Percentiles rank a stretch among this genome's conserved stretches.
These are phyloP conservation scores for Kokia cookei DNA, from an alignment of 441 rosid genomes.

Conservation along the genomic window DNA sequence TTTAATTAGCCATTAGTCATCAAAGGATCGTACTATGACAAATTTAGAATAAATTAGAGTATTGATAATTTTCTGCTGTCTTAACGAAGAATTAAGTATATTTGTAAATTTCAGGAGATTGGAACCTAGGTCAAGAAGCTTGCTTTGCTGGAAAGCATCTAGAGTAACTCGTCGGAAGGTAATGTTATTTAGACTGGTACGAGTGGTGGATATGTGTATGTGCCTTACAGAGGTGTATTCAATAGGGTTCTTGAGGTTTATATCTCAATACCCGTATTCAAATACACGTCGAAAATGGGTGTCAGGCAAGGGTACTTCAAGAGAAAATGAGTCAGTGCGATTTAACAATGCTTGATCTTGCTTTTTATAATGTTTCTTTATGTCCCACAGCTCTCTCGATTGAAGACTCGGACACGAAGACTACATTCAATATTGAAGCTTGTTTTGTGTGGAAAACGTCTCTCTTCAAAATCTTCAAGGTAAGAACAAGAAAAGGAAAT, in stretches of 20 bases:
- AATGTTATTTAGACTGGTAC: constrained; percentile 1
- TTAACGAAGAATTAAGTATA: not conserved
- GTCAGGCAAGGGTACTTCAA: no score
- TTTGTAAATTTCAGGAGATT: constrained; percentile 60
- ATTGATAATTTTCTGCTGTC: not conserved
- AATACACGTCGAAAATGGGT: no score
- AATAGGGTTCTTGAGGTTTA: no score
- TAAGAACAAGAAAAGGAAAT: constrained; percentile 3
- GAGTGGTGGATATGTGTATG: no score
- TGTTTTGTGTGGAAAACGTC: constrained; percentile 75
- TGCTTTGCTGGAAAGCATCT: constrained; percentile 90
- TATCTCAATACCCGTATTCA: no score
- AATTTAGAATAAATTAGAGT: not conserved
- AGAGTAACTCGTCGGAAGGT: constrained; percentile 77
- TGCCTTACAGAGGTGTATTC: no score
- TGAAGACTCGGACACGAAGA: constrained; percentile 59
- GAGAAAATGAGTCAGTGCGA: no score
- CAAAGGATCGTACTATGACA: not conserved
- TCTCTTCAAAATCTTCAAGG: constrained; percentile 66
- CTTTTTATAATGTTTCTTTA: not conserved
- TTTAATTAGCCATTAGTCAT: not conserved
- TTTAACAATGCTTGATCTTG: no score
- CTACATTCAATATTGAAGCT: constrained; percentile 68
- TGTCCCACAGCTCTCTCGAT: constrained; percentile 54
- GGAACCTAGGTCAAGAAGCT: constrained; percentile 83